Base-by-base conservation (phyloP, 441 rosid species). In the Populus tomentosa region DNA sequence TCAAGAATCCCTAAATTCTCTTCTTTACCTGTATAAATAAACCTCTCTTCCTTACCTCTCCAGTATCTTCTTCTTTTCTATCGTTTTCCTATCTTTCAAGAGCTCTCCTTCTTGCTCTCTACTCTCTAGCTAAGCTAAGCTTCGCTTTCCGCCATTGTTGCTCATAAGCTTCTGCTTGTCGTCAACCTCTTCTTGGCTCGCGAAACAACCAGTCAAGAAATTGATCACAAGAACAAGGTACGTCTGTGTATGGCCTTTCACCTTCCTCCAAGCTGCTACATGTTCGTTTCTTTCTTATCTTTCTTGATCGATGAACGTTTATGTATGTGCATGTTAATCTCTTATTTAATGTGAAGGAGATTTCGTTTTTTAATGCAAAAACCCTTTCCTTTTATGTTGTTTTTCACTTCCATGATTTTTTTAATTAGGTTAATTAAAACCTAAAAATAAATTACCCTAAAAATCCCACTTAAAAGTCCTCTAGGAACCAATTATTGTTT, bases 1-100 rank as follows among this genome's bases (percentile, higher is more conserved):
- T 79, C 80, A 80, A 70, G 79, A 72, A 72, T 72, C 75, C 65
- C 53, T 13, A 56, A 70, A 67, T 46, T 67, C 38, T 40, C 28
- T 69, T 16, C 65, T 30, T 33, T 24, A 24, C 2, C n/a, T 21
- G 20, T 59, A 21, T 61, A 59, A 33, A n/a, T 4, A 13, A 20
- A 28, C 75, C 61, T 28, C 32, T 38, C 72, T 35, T 26, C 73
- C 56, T 35, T 38, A 2, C 42, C 42, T 9, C 18, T 46, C 56
- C 56, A 14, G 1, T 46, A 46, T 46, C 56, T 4, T 13, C 56
- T 46, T 46, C 56, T 14, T 46, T 14, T 38, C 42, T 2, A 38
- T 38, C 11, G 42, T 38, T 38, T 38, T 38, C 42, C 42, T 20
- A 11, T 26, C 38, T 16, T 18, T 67, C 71, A 2, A 38, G 14